Evolutionary conservation across 352 stramenopile genomes (phyloP).

Genomic region (Phytophthora palmivora): DNA sequence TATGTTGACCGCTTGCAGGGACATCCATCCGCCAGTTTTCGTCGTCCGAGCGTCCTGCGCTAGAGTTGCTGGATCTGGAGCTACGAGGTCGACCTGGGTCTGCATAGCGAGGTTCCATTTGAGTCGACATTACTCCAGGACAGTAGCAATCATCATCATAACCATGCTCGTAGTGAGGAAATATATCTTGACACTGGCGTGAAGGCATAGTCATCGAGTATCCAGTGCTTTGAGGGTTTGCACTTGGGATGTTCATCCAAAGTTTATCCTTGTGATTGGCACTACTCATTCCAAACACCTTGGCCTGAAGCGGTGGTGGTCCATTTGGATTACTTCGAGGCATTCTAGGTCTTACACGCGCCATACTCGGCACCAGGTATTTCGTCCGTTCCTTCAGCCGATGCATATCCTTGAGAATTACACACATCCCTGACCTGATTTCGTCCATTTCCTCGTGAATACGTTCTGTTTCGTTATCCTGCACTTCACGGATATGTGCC

Average conservation of each 20-base stretch:
- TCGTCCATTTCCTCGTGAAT: slow-evolving; percentile 72
- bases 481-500: slow-evolving; percentile 49
- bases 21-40: slow-evolving; percentile 36
- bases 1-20: slow-evolving; percentile 19
- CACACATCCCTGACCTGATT: slow-evolving; percentile 69
- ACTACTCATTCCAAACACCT: slow-evolving; percentile 16
- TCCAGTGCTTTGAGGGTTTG: slow-evolving; percentile 19
- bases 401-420: slow-evolving; percentile 72
- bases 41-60: slow-evolving; percentile 35
- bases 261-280: slow-evolving; percentile 23
- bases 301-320: slow-evolving; percentile 7
- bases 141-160: slow-evolving; percentile 46
- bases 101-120: slow-evolving; percentile 22
- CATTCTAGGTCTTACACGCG: slow-evolving; percentile 27
- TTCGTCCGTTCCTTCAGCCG: slow-evolving; percentile 74
- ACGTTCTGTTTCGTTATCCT: slow-evolving; percentile 60
- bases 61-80: slow-evolving; percentile 41
- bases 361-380: slow-evolving; percentile 62
- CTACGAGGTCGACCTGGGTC: slow-evolving; percentile 11
- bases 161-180: slow-evolving; percentile 40
- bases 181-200: slow-evolving; percentile 32
- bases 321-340: slow-evolving; percentile 27
- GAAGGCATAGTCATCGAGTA: slow-evolving; percentile 46
- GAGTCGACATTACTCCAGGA: slow-evolving; percentile 27
- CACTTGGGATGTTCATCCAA: slow-evolving; percentile 10